Base-by-base conservation (phyloP, 2,329 filamentous ascomycete genomes). In the Curvularia lunata region DNA sequence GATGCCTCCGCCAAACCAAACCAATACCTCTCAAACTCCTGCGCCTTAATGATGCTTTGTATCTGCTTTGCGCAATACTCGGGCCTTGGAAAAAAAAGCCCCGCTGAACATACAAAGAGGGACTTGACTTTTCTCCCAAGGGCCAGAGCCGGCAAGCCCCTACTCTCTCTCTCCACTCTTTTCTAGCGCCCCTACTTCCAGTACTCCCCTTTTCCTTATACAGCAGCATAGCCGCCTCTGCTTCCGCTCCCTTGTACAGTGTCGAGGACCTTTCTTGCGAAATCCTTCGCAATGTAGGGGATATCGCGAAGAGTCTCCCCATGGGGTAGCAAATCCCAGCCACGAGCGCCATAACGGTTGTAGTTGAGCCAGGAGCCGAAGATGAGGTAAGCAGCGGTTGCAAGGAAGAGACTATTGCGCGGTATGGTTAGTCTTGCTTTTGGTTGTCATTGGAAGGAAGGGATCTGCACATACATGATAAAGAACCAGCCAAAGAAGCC, bases 281-380 rank as follows among this genome's bases (percentile, higher is more conserved):
- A 96, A 77, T 99, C 95, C 78, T 94, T 93, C 63, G 97, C 79
- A 52, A 98, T 84, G 74, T 97, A 98, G 3, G 95, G 95, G 19
- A 97, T 80, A 72, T 99, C 95, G 63, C 94, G 88, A 68, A 98
- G 90, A 0, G 91, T 90, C 77, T 99, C 95, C 64, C 91, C 91
- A 75, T 98, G 94, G 13, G 95, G 95, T 18, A 98, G 83, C 18
- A 97, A 84, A 71, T 98, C 95, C 93, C 93, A 98, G 56, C 95
- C 95, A 43, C 94, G 86, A 51, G 94, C 93, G 47, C 94, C 94
- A 78, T 97, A 97, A 61, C 93, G 91, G 81, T 92, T 97, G 84
- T 98, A 98, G 82, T 98, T 98, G 76, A 98, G 88, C 95, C 95
- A 99, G 19, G 93, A 96, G 64, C 94, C 93, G 73, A 98, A 98